Base-by-base conservation (phyloP, 2,329 filamentous ascomycete genomes). In the Microcyclosporella mali region DNA sequence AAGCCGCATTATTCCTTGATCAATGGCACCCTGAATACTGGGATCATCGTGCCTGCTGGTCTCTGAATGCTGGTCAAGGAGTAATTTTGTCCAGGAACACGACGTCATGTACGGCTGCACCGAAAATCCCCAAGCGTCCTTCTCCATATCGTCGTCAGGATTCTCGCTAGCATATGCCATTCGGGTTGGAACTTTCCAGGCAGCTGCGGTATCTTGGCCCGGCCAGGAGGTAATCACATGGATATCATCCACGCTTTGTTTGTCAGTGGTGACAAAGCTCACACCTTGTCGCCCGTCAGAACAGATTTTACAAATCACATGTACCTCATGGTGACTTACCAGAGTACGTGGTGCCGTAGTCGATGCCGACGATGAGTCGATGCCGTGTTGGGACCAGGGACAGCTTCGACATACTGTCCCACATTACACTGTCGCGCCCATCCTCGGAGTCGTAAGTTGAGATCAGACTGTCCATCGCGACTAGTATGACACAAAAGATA, bases 191-290 rank as follows among this genome's bases (percentile, higher is more conserved):
- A 43, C 43, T 30, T 50, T 50, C 45, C 47, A 50, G 10, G 37
- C 30, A 12, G 15, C 19, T 27, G 47, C 40, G 10, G 34, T 37
- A 34, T 44, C 33, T 19, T 43, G 38, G 7, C 41, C 39, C 11
- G 47, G 47, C 47, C 47, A 50, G 12, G 45, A 35, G 10, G 40
- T 33, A 16, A 50, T 43, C 2, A 50, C 47, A 12, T 48, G 30
- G 11, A 50, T 47, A 29, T 50, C 47, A 18, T 50, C 47, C 8
- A 48, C 37, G 18, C 38, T 42, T 6, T 29, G 25, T 31, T 50
- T 50, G 25, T 50, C 47, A n/a, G 47, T 50, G 7, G 47, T 47
- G 6, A 43, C 45, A 25, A 42, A 50, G 40, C 47, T 50, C 16
- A 50, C 30, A 10, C 47, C 47, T 50, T 6, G n/a, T 12, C n/a